Evolutionary conservation across 169 alveolate genomes (phyloP).

Genomic region (Plasmodium blacklocki): DNA sequence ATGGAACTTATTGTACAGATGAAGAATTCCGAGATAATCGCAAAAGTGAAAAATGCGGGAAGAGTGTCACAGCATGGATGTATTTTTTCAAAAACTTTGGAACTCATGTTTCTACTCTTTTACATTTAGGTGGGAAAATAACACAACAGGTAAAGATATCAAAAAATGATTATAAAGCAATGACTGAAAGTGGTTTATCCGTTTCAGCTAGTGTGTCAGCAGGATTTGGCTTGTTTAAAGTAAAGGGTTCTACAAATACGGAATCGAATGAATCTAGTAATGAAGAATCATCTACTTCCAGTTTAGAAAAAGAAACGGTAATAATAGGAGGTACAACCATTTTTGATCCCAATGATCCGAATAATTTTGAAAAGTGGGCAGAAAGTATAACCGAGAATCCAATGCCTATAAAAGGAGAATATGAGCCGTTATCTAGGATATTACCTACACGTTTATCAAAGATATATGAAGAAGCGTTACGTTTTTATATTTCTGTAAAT

Average conservation of each 20-base stretch:
- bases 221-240: conserved; percentile 61
- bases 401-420: conserved; percentile 85
- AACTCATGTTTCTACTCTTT: conserved; percentile 86
- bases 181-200: conserved; percentile 83
- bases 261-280: conserved; percentile 39
- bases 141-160: conserved; percentile 86
- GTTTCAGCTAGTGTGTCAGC: conserved; percentile 64
- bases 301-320: conserved; percentile 79
- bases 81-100: conserved; percentile 86
- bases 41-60: conserved; percentile 78
- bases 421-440: conserved; percentile 79
- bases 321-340: conserved; percentile 86
- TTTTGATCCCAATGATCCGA: conserved; percentile 81
- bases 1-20: conserved; percentile 78
- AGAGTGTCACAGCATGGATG: conserved; percentile 87
- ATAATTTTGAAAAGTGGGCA: conserved; percentile 82
- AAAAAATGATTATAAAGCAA: conserved; percentile 80
- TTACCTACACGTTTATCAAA: conserved; percentile 54
- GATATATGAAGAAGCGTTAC: conserved; percentile 56
- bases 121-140: conserved; percentile 90
- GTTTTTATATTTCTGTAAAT: conserved; percentile 42
- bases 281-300: conserved; percentile 42
- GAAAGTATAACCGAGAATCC: conserved; percentile 81
- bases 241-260: conserved; percentile 47
- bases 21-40: conserved; percentile 76